Evolutionary conservation across 306 rosid genomes (phyloP).

Genomic region (Cucumis hystrix): DNA sequence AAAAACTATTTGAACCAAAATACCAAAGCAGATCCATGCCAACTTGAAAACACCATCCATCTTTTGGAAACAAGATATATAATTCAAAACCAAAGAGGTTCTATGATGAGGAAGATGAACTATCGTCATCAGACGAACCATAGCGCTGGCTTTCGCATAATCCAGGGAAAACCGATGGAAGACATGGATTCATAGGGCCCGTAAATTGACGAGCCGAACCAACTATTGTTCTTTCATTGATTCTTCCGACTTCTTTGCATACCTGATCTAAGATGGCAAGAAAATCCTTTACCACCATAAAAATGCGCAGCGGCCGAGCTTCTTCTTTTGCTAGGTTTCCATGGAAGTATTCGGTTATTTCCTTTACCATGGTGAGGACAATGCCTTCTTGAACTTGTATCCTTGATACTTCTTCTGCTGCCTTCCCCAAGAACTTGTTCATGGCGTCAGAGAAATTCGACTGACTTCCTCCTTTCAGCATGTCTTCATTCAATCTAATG

Average conservation of each 20-base stretch:
- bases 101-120: slow-evolving; percentile 17
- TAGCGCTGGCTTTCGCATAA: slow-evolving; percentile 26
- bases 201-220: slow-evolving; percentile 42
- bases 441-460: slow-evolving; percentile 46
- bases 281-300: slow-evolving; percentile 71
- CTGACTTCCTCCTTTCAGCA: slow-evolving; percentile 28
- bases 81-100: slow-evolving; percentile 1
- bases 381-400: slow-evolving; percentile 44
- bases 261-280: slow-evolving; percentile 59
- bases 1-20: neutral
- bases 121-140: slow-evolving; percentile 42
- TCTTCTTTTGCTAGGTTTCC: slow-evolving; percentile 83
- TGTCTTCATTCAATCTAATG: slow-evolving; percentile 40
- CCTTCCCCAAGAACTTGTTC: slow-evolving; percentile 52
- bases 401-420: slow-evolving; percentile 44
- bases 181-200: slow-evolving; percentile 18
- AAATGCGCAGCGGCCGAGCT: slow-evolving; percentile 73
- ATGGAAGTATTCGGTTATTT: slow-evolving; percentile 71
- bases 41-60: neutral
- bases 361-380: slow-evolving; percentile 52
- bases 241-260: slow-evolving; percentile 78
- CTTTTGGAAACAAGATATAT: neutral
- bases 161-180: slow-evolving; percentile 32
- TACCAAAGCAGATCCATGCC: neutral
- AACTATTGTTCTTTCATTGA: slow-evolving; percentile 57